Base-by-base conservation (phyloP, 1,284 basidiomycete species). In the Ceratobasidium sp. region DNA sequence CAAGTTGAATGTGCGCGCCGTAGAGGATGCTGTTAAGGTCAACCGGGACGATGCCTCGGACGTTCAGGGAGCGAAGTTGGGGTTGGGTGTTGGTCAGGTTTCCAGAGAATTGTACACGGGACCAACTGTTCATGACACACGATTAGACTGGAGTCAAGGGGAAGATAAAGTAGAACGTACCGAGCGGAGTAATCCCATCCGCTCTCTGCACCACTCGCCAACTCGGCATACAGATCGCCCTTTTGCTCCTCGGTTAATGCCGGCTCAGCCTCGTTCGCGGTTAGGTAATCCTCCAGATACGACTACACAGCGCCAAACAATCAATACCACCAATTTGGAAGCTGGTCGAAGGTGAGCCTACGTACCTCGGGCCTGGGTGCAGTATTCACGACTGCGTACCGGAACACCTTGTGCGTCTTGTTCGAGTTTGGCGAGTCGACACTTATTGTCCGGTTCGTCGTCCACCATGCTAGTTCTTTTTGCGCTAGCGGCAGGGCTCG, bases 311-410 rank as follows among this genome's bases (percentile, higher is more conserved):
- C 22, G 27, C 13, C 62, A 53, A 10, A 20, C 3, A 45, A 17
- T 22, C 43, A 45, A 31, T 54, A 31, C 15, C 1, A 29, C 52
- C 13, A 13, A 54, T 20, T 15, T 32, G 29, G 2, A 22, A 22
- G 25, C 15, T 38, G 38, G 25, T 22, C 32, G 27, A 43, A 45
- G 10, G 31, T 17, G 25, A 45, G 91, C 91, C 82, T 89, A 72
- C 74, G 54, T 0, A 90, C 92, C 79, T 97, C 94, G 0, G 94
- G 94, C n/a, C 94, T 84, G 27, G 94, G 94, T 0, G 92, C 94
- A 29, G 82, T 89, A 77, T 96, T 97, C 71, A 77, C 77, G 0
- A 93, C 93, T 1, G 84, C 80, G 75, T 93, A 96, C 70, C 82
- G 88, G 38, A 86, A 85, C 77, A 97, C 83, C 10, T 82, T 79